Percentiles rank a stretch among this genome's conserved stretches.
phyloP scores from a whole-genome alignment of 1,284 basidiomycete species.

The Ustanciosporium gigantosporum region DNA sequence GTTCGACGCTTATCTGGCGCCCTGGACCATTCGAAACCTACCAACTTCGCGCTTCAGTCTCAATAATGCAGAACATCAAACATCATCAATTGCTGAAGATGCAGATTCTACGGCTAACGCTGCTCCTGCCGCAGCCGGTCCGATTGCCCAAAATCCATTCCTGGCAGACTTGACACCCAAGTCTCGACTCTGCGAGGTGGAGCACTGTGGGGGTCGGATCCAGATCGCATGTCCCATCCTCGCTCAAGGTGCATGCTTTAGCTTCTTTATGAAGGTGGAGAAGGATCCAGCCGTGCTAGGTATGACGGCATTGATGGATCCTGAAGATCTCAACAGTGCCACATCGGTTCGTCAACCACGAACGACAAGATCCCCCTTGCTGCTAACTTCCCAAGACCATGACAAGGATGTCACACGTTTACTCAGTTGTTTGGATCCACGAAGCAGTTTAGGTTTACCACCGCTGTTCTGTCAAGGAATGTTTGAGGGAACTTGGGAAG shows the following conservation, averaged over 20 bases:
- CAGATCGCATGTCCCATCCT: slow-evolving; percentile 55
- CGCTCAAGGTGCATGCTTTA: slow-evolving; percentile 59
- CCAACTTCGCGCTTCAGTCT: slow-evolving; percentile 7
- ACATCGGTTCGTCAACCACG: slow-evolving; percentile 19
- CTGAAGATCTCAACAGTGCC: slow-evolving; percentile 7
- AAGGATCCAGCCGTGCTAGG: slow-evolving; percentile 55
- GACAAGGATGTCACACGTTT: slow-evolving; percentile 46
- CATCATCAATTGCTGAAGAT: too few species aligned
- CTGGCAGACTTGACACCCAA: slow-evolving; percentile 63
- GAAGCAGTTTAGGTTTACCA: slow-evolving; percentile 61
- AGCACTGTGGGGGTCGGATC: slow-evolving; percentile 60
- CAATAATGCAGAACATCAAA: too few species aligned
- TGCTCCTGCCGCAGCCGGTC: neutral
- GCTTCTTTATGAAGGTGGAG: slow-evolving; percentile 61
- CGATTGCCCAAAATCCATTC: slow-evolving; percentile 56
- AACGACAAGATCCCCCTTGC: slow-evolving; percentile 17
- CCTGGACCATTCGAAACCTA: slow-evolving; percentile 62
- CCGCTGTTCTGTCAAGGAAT: slow-evolving; percentile 62
- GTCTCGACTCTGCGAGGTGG: slow-evolving; percentile 58
- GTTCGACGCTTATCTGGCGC: slow-evolving; percentile 65
- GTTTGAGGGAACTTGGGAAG: slow-evolving; percentile 66
- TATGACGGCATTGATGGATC: slow-evolving; percentile 26
- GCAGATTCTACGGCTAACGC: neutral
- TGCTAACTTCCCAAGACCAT: slow-evolving; percentile 43
- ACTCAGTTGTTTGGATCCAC: slow-evolving; percentile 58